Percentiles rank a stretch among this genome's conserved stretches.
Evolutionary conservation across 2,329 filamentous ascomycete species (phyloP).

Genomic region (Monosporascus sp.): DNA sequence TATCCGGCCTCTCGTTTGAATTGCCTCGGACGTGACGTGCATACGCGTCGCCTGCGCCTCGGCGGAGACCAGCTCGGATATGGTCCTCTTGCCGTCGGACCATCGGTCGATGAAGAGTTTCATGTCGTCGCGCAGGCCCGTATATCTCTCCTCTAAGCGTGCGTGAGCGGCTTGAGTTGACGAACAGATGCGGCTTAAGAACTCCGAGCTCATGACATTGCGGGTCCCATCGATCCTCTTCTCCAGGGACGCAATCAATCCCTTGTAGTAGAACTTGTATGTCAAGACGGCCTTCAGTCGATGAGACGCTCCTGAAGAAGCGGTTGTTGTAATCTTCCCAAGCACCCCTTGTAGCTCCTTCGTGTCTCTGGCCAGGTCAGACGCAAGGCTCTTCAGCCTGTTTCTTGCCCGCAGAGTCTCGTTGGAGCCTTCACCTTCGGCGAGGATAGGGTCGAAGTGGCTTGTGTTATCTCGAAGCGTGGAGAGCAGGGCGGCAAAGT

Average conservation of each 20-base stretch:
- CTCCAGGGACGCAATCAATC: background rate
- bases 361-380: constrained; percentile 1
- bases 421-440: background rate
- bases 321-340: background rate
- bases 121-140: background rate
- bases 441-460: background rate
- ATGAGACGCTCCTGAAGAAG: background rate
- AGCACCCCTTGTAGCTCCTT: constrained; percentile 1
- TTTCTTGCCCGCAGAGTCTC: background rate
- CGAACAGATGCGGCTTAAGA: constrained; percentile 7
- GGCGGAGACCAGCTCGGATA: constrained; percentile 1
- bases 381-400: constrained; percentile 4
- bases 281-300: background rate
- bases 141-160: background rate
- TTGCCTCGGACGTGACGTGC: constrained; percentile 2
- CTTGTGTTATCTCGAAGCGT: background rate
- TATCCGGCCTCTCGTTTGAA: background rate
- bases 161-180: constrained; percentile 5
- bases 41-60: constrained; percentile 3
- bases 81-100: constrained; percentile 5
- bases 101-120: constrained; percentile 5
- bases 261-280: constrained; percentile 2
- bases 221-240: constrained; percentile 2
- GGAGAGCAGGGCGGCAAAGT: background rate
- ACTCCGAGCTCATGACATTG: constrained; percentile 1